phyloP scores from a whole-genome alignment of 768 basidiomycete genomes.

The Mycena rebaudengoi region DNA sequence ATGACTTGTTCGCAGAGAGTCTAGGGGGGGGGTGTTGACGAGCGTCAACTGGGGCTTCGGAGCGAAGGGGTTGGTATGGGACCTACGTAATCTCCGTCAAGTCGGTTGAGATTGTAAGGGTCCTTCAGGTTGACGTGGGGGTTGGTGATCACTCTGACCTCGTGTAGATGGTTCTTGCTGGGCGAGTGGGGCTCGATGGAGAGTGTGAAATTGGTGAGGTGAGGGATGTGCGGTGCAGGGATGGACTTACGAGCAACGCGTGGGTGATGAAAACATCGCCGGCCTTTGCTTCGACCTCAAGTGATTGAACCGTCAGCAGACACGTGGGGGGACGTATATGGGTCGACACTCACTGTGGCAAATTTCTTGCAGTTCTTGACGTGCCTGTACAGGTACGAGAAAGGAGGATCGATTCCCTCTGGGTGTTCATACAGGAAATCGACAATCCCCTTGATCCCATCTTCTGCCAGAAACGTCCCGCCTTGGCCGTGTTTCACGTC shows the following conservation, averaged over 20 bases:
- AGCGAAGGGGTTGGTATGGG: neutral
- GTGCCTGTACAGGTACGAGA: slow-evolving; percentile 20
- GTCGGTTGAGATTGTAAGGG: slow-evolving; percentile 17
- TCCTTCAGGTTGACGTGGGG: slow-evolving; percentile 21
- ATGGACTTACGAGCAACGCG: slow-evolving; percentile 13
- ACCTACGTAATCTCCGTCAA: slow-evolving; percentile 16
- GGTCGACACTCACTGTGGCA: slow-evolving; percentile 11
- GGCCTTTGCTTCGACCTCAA: slow-evolving; percentile 20
- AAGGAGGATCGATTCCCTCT: slow-evolving; percentile 20
- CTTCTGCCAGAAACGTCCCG: slow-evolving; percentile 22
- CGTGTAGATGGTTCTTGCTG: slow-evolving; percentile 17
- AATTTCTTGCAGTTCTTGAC: slow-evolving; percentile 17
- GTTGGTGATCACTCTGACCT: slow-evolving; percentile 20
- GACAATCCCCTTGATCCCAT: slow-evolving; percentile 22
- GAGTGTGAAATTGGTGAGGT: slow-evolving; percentile 3
- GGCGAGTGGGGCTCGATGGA: slow-evolving; percentile 15
- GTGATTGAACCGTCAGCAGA: slow-evolving; percentile 6
- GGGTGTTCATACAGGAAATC: slow-evolving; percentile 23
- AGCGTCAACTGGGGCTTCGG: slow-evolving; percentile 4
- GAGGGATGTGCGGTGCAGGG: slow-evolving; percentile 2
- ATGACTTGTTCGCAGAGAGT: slow-evolving; percentile 23
- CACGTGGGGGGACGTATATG: neutral
- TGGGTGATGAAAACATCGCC: slow-evolving; percentile 18
- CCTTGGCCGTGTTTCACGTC: slow-evolving; percentile 21
- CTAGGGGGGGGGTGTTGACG: neutral